phyloP scores from a whole-genome alignment of 2,329 filamentous ascomycete genomes.

The Aspergillus novofumigatus region DNA sequence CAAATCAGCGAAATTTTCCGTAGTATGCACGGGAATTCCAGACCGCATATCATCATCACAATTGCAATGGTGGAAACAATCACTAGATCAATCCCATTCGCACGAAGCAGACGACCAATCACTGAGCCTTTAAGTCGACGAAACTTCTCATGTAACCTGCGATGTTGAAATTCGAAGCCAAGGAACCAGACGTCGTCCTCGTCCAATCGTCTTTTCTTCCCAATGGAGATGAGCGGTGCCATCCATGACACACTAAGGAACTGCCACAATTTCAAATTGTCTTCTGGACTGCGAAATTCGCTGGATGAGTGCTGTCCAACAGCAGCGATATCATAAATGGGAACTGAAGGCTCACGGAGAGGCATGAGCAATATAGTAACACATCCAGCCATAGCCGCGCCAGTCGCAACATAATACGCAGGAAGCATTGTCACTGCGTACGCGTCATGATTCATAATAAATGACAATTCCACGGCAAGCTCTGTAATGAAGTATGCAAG shows the following conservation, averaged over 20 bases:
- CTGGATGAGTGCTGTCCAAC: slow-evolving; percentile 54
- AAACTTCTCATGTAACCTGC: slow-evolving; percentile 68
- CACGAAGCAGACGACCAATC: slow-evolving; percentile 62
- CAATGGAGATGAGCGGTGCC: slow-evolving; percentile 64
- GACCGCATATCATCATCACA: slow-evolving; percentile 56
- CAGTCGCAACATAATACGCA: slow-evolving; percentile 28
- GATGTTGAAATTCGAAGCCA: slow-evolving; percentile 77
- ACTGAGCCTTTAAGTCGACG: slow-evolving; percentile 69
- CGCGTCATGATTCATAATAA: slow-evolving; percentile 23
- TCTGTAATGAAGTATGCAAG: slow-evolving; percentile 30
- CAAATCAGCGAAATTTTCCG: slow-evolving; percentile 14
- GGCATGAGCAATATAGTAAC: slow-evolving; percentile 64
- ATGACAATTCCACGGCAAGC: slow-evolving; percentile 33
- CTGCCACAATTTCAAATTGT: slow-evolving; percentile 73
- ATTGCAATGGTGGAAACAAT: slow-evolving; percentile 63
- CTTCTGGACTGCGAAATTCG: slow-evolving; percentile 69
- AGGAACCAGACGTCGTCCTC: slow-evolving; percentile 80
- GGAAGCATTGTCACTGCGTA: slow-evolving; percentile 10
- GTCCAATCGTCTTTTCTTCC: slow-evolving; percentile 62
- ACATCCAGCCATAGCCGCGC: slow-evolving; percentile 46
- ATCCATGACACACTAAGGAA: slow-evolving; percentile 87
- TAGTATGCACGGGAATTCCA: slow-evolving; percentile 10
- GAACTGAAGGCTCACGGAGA: slow-evolving; percentile 57
- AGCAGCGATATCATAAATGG: slow-evolving; percentile 55
- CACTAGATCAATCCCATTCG: slow-evolving; percentile 74